phyloP scores from a whole-genome alignment of 805 yeast genomes.

The Schwanniomyces yamadae region DNA sequence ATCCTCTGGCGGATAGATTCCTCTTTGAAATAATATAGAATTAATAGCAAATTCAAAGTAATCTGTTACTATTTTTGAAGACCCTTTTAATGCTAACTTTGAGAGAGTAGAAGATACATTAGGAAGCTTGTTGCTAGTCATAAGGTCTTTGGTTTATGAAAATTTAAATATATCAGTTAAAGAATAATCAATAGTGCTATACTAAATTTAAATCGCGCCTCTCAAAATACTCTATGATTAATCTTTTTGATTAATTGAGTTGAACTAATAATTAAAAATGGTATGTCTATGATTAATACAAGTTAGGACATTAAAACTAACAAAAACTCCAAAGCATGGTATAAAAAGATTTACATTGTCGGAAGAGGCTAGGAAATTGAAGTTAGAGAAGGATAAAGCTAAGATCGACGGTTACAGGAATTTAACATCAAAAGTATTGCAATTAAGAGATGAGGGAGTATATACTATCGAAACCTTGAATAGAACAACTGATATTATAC shows the following conservation, averaged over 20 bases:
- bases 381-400: slow-evolving; percentile 55
- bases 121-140: neutral
- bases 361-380: slow-evolving; percentile 53
- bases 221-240: too few species aligned
- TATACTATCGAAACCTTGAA: slow-evolving; percentile 41
- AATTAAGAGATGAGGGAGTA: slow-evolving; percentile 14
- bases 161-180: too few species aligned
- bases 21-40: slow-evolving; percentile 82
- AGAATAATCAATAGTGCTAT: too few species aligned
- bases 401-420: slow-evolving; percentile 57
- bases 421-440: slow-evolving; percentile 46
- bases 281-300: slow-evolving; percentile 1
- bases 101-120: slow-evolving; percentile 12
- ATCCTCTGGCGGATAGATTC: slow-evolving; percentile 85
- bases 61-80: slow-evolving; percentile 76
- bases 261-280: too few species aligned
- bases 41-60: slow-evolving; percentile 82
- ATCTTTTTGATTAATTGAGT: too few species aligned
- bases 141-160: too few species aligned
- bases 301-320: slow-evolving; percentile 9
- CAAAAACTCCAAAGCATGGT: slow-evolving; percentile 58
- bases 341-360: slow-evolving; percentile 59
- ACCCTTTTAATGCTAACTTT: slow-evolving; percentile 68
- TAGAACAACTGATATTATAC: slow-evolving; percentile 56
- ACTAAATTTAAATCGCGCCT: too few species aligned